A percentile compares a stretch with the other conserved stretches of the same genome.
Conservation (phyloP, 495 filamentous ascomycete genomes). For the Penicillium riverlandense region DNA sequence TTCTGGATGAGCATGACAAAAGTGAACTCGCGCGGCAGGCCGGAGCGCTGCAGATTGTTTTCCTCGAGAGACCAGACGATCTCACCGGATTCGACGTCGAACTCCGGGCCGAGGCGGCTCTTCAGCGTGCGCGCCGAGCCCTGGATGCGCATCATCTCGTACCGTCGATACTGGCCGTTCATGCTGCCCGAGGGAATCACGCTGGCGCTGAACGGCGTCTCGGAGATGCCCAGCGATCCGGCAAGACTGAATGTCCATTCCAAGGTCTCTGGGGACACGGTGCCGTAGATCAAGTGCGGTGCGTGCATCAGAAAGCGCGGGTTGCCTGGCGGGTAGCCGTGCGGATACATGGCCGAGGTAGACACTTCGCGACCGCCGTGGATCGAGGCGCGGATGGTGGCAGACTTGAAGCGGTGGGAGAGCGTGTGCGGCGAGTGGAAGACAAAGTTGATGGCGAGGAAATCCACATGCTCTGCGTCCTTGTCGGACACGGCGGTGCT, state of each 20-base stretch:
- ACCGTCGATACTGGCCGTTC: conserved; percentile 34
- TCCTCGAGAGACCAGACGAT: conserved; percentile 48
- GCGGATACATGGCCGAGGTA: neutral
- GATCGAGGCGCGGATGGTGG: conserved; percentile 35
- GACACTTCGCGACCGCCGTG: conserved; percentile 10
- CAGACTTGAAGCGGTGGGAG: conserved; percentile 41
- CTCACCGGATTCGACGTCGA: conserved; percentile 37
- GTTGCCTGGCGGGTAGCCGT: conserved; percentile 11
- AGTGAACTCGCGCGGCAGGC: conserved; percentile 48
- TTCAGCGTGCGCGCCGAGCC: conserved; percentile 38
- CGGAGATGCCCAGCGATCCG: conserved; percentile 40
- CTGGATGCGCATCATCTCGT: conserved; percentile 50
- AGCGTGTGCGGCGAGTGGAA: conserved; percentile 39
- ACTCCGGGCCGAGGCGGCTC: conserved; percentile 22
- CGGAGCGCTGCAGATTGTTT: conserved; percentile 42
- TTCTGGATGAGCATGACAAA: conserved; percentile 46
- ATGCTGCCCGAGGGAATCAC: conserved; percentile 34
- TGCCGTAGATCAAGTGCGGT: conserved; percentile 44
- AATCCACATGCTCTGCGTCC: conserved; percentile 39
- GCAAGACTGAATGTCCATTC: conserved; percentile 46
- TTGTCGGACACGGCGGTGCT: conserved; percentile 32
- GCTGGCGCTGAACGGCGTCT: conserved; percentile 36
- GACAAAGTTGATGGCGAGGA: conserved; percentile 43
- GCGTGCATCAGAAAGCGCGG: conserved; percentile 45
- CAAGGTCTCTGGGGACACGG: conserved; percentile 44